Evolutionary conservation across 1,284 basidiomycete genomes (phyloP).

Genomic region (Trichosporon sp.): DNA sequence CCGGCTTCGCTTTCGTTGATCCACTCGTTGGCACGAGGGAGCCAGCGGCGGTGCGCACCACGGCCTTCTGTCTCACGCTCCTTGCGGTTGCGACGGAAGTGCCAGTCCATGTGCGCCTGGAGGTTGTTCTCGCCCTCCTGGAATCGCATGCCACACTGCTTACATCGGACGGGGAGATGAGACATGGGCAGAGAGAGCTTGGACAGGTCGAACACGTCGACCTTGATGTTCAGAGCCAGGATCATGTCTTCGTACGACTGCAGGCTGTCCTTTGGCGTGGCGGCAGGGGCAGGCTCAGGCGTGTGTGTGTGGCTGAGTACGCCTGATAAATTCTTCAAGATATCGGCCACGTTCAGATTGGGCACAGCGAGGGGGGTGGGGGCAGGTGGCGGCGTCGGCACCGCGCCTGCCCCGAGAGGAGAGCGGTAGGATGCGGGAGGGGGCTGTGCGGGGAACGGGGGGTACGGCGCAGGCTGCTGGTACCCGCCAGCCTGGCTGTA

Average conservation of each 20-base stretch:
- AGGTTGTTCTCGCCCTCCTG: slow-evolving; percentile 67
- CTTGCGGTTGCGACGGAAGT: slow-evolving; percentile 90
- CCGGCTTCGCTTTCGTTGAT: slow-evolving; percentile 57
- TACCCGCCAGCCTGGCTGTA: neutral
- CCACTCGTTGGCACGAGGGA: slow-evolving; percentile 82
- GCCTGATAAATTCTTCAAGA: slow-evolving; percentile 41
- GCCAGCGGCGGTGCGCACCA: slow-evolving; percentile 89
- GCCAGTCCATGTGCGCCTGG: slow-evolving; percentile 92
- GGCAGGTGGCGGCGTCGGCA: slow-evolving; percentile 22
- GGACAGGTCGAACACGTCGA: slow-evolving; percentile 67
- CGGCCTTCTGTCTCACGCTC: slow-evolving; percentile 76
- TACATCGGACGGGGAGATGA: slow-evolving; percentile 76
- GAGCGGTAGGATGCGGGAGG: slow-evolving; percentile 14
- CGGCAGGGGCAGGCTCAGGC: slow-evolving; percentile 50
- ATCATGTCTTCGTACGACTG: slow-evolving; percentile 69
- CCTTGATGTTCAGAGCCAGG: slow-evolving; percentile 62
- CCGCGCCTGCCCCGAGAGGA: slow-evolving; percentile 22
- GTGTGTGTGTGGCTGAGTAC: slow-evolving; percentile 53
- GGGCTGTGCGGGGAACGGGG: neutral
- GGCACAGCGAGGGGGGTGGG: slow-evolving; percentile 7
- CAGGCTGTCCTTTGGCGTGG: slow-evolving; percentile 48
- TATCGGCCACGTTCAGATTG: slow-evolving; percentile 35
- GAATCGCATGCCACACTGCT: slow-evolving; percentile 89
- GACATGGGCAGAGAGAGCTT: slow-evolving; percentile 66
- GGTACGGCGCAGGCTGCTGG: slow-evolving; percentile 8